Conservation (phyloP, 2,329 filamentous ascomycete genomes). For the Botrytis fragariae region DNA sequence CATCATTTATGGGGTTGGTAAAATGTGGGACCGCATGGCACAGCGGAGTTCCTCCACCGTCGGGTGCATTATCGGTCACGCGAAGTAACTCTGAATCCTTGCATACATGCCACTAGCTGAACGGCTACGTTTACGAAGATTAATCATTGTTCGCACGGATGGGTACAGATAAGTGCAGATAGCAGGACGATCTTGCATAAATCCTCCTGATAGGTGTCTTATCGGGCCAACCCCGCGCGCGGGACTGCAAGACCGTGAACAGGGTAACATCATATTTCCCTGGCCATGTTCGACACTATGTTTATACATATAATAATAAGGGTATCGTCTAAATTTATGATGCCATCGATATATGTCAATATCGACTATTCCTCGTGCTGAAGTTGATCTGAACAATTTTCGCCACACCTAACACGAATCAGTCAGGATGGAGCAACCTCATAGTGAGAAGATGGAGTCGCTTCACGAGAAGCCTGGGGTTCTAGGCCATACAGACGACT, state of each 20-base stretch:
- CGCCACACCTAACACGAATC: not conserved
- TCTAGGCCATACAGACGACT: not conserved
- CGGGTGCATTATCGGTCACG: constrained; percentile 10
- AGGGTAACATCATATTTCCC: not conserved
- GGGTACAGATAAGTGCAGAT: constrained; percentile 2
- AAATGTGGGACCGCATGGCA: constrained; percentile 5
- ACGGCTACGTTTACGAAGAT: not conserved
- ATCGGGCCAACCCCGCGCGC: constrained; percentile 17
- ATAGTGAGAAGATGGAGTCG: constrained; percentile 13
- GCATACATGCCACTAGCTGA: constrained; percentile 9
- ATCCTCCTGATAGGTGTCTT: constrained; percentile 11
- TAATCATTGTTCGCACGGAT: not conserved
- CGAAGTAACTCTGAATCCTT: constrained; percentile 1
- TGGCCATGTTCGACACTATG: not conserved
- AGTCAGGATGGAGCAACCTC: constrained; percentile 14
- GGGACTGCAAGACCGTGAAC: constrained; percentile 18
- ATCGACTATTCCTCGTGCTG: not conserved
- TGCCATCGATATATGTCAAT: not conserved
- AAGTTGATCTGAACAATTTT: not conserved
- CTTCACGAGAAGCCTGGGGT: constrained; percentile 8
- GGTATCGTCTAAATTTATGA: not conserved
- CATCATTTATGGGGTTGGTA: constrained; percentile 4
- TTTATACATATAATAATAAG: constrained; percentile 8
- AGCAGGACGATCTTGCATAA: constrained; percentile 1
- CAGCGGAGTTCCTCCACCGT: constrained; percentile 16